These are phyloP conservation scores for Schwanniomyces occidentalis DNA, from an alignment of 805 yeast genomes.

Conservation along the genomic window DNA sequence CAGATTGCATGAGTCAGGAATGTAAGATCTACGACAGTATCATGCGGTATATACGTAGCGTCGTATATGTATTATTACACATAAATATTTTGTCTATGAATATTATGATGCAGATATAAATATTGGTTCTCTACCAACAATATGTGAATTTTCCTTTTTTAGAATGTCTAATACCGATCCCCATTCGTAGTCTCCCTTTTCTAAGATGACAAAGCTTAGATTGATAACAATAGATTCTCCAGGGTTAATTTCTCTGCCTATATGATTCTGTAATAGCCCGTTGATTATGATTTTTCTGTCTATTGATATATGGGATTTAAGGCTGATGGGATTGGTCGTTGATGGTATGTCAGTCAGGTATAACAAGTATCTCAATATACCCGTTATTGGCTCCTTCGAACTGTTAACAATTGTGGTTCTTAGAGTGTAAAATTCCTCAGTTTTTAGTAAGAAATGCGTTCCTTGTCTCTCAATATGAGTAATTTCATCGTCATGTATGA, in stretches of 20 bases:
- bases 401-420: slow-evolving; percentile 52
- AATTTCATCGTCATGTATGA: slow-evolving; percentile 15
- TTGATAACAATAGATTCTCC: slow-evolving; percentile 43
- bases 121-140: slow-evolving; percentile 32
- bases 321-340: slow-evolving; percentile 12
- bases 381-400: slow-evolving; percentile 41
- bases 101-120: slow-evolving; percentile 25
- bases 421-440: slow-evolving; percentile 55
- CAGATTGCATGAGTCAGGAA: too few species aligned
- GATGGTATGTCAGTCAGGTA: slow-evolving; percentile 19
- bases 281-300: slow-evolving; percentile 67
- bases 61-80: too few species aligned
- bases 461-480: slow-evolving; percentile 21
- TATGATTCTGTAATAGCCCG: slow-evolving; percentile 66
- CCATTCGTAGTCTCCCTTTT: slow-evolving; percentile 82
- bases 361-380: slow-evolving; percentile 65
- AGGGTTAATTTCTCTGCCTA: slow-evolving; percentile 42
- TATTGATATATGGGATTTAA: slow-evolving; percentile 29
- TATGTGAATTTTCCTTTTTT: slow-evolving; percentile 16
- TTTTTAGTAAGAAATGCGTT: slow-evolving; percentile 28
- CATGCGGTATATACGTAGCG: too few species aligned
- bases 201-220: slow-evolving; percentile 64
- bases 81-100: too few species aligned
- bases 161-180: slow-evolving; percentile 44
- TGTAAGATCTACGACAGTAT: too few species aligned